Evolutionary conservation across 176 grass and related monocot species (phyloP).

Genomic region (Neostapfia colusana): DNA sequence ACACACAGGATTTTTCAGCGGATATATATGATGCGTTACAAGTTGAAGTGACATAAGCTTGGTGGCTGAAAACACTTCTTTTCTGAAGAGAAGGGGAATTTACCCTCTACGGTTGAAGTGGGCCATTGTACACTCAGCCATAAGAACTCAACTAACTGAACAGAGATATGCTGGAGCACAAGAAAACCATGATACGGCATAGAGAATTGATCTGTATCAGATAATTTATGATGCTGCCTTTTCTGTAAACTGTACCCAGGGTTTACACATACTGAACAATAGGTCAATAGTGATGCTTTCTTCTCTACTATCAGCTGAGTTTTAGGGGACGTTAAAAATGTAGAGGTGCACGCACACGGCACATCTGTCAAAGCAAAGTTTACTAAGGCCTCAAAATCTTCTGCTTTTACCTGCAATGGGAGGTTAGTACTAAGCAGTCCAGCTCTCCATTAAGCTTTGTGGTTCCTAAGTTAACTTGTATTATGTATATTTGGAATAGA

Average conservation of each 20-base stretch:
- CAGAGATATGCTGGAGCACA: neutral
- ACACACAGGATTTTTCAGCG: conserved; percentile 34
- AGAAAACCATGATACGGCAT: neutral
- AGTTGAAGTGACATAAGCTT: conserved; percentile 40
- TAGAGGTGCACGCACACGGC: neutral
- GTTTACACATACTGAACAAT: neutral
- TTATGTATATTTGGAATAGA: conserved; percentile 20
- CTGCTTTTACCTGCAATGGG: conserved; percentile 24
- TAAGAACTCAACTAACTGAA: conserved; percentile 8
- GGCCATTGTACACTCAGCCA: conserved; percentile 15
- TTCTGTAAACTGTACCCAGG: conserved; percentile 15
- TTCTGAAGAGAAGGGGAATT: neutral
- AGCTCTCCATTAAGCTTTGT: conserved; percentile 24
- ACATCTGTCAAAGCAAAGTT: neutral
- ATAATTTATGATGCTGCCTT: neutral
- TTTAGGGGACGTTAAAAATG: conserved; percentile 17
- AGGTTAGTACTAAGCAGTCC: conserved; percentile 33
- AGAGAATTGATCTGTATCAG: neutral
- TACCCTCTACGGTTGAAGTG: neutral
- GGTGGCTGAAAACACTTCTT: conserved; percentile 8
- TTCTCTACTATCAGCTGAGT: conserved; percentile 15
- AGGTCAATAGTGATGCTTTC: conserved; percentile 6
- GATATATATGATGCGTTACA: conserved; percentile 42
- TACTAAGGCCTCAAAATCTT: neutral
- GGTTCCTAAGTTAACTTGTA: conserved; percentile 27